Evolutionary conservation across 805 yeast species (phyloP), one percentile per base, ranked within the genome.

Genomic region (Cyberlindnera xishuangbannaensis): DNA sequence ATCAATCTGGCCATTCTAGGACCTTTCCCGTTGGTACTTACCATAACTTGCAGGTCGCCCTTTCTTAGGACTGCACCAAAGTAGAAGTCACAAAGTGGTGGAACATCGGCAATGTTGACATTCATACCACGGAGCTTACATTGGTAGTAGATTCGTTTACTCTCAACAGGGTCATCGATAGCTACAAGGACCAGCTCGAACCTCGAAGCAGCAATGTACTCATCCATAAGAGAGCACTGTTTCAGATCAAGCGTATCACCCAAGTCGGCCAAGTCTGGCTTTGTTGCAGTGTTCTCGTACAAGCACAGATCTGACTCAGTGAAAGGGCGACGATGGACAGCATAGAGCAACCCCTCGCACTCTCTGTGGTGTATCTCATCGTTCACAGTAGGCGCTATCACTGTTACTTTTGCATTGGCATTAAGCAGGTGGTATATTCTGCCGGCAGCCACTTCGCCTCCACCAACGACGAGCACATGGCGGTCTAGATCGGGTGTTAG

Each of bases 41-140:
- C 80, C 88, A 84, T 78, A 24, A 84, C 68, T 51, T 83, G 92
- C 31, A 84, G 60, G 12, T 77, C 73, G 12, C 88, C 92, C 43
- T 72, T 73, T 48, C 83, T 68, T 54, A 73, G 76, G 62, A 80
- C 76, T 16, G 88, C 73, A 2, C 95, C 95, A 55, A 84, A 84
- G 60, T 83, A 84, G 56, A 83, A 84, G 56, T 84, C 95, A 61
- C 95, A 84, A 39, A 75, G 61, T n/a, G 72, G 70, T 3, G 95
- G 94, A 41, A 81, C 81, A 54, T 84, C 95, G 2, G 95, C 95
- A 25, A 83, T 78, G 50, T 84, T 84, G 16, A 82, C 85, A 17
- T 75, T 73, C 54, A 85, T 44, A 37, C 75, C 58, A 27, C 63
- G 46, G 31, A 55, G 46, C 43, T 67, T 61, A 40, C 67, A 57